phyloP scores from a whole-genome alignment of 352 stramenopile genomes.

The Pelagophyceae sp. region DNA sequence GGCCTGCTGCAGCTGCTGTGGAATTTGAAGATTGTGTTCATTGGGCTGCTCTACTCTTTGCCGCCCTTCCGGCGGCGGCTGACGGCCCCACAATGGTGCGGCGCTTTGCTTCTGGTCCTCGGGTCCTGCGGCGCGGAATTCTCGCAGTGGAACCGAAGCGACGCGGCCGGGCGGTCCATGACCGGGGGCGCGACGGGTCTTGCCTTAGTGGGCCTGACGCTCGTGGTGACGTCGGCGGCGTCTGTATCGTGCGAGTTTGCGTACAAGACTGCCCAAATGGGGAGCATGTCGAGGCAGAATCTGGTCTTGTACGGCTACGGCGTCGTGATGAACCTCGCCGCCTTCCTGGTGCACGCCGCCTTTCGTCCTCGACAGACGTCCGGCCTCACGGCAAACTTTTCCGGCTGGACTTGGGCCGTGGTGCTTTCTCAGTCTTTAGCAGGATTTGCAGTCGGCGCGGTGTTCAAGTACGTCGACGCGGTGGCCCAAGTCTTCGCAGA shows the following conservation, averaged over 20 bases:
- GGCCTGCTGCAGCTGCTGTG: not conserved
- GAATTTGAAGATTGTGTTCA: conserved; percentile 15
- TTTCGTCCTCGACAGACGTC: too few species aligned
- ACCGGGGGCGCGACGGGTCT: not conserved
- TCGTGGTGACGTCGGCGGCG: not conserved
- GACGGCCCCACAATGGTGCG: not conserved
- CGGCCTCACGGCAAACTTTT: not conserved
- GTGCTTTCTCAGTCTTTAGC: not conserved
- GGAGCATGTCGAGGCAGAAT: not conserved
- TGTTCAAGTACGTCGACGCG: conserved; percentile 17
- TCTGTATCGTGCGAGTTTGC: conserved; percentile 1
- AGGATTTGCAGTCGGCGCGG: not conserved
- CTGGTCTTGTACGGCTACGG: conserved; percentile 5
- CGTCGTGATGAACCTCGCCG: not conserved
- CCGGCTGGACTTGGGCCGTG: conserved; percentile 9
- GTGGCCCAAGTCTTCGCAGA: conserved; percentile 16
- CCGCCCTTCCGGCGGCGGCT: not conserved
- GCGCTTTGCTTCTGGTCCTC: not conserved
- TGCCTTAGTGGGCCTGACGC: not conserved
- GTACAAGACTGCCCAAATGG: not conserved
- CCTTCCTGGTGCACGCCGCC: not conserved
- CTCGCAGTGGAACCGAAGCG: not conserved
- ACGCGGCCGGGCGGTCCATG: not conserved
- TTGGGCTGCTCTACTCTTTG: not conserved
- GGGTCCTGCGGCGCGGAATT: not conserved